Conservation (phyloP, 176 grass and related monocot species). For the Saccharum spontaneum region DNA sequence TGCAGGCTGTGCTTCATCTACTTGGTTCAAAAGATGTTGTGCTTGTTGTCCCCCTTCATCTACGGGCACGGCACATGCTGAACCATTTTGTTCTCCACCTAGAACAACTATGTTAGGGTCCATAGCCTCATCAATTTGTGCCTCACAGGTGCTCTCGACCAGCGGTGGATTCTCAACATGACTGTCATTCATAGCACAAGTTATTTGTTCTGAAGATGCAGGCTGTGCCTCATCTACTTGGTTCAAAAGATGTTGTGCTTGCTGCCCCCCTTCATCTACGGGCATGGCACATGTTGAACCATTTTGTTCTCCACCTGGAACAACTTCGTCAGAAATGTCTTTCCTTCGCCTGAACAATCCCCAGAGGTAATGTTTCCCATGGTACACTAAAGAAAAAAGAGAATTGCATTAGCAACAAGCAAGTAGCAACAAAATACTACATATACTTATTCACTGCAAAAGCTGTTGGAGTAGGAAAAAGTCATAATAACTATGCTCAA, state of each 20-base stretch:
- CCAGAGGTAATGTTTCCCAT: constrained; percentile 54
- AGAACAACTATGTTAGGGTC: neutral
- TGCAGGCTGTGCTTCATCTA: neutral
- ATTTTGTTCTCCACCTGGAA: neutral
- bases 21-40: neutral
- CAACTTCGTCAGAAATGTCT: constrained; percentile 9
- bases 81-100: neutral
- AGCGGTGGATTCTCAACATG: neutral
- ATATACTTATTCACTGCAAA: neutral
- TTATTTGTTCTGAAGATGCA: neutral
- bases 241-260: neutral
- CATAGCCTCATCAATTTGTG: neutral
- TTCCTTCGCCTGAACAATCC: constrained; percentile 46
- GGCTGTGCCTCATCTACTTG: neutral
- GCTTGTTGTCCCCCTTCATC: neutral
- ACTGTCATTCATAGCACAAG: neutral
- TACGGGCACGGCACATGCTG: neutral
- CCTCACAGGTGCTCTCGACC: neutral
- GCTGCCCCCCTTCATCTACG: neutral
- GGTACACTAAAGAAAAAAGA: constrained; percentile 40
- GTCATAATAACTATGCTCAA: neutral
- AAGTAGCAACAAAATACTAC: neutral
- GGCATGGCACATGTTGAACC: neutral
- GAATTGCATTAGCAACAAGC: neutral
- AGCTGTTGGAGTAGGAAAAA: neutral